A percentile compares a stretch with the other conserved stretches of the same genome.
These are phyloP conservation scores for Heracleum sosnowskyi DNA, from an alignment of 129 eudicot genomes.

Conservation along the genomic window DNA sequence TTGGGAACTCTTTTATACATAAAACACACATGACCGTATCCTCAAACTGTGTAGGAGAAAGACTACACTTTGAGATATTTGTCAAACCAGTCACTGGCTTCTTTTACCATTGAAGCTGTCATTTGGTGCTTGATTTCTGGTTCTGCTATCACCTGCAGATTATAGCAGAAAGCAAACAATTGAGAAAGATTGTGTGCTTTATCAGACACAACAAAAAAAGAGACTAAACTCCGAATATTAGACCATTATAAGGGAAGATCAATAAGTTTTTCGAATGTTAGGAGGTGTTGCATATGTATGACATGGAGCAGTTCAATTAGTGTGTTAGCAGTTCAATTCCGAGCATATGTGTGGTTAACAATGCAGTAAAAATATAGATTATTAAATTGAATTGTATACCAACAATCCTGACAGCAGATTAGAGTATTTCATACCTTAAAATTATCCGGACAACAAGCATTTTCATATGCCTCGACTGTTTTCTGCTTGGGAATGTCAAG, in stretches of 20 bases:
- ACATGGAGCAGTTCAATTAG: not conserved
- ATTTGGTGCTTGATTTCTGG: slow-evolving; percentile 66
- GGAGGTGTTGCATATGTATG: not conserved
- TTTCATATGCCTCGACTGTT: slow-evolving; percentile 37
- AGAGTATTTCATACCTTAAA: slow-evolving; percentile 47
- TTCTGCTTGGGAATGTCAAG: slow-evolving; percentile 49
- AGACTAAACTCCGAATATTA: not conserved
- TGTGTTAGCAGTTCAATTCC: not conserved
- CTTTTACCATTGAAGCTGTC: slow-evolving; percentile 73
- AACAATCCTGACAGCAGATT: not conserved
- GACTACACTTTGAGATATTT: slow-evolving; percentile 25
- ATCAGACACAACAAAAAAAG: too few species aligned
- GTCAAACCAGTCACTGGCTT: slow-evolving; percentile 91
- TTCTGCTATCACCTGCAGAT: slow-evolving; percentile 58
- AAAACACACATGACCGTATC: not conserved
- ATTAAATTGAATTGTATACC: not conserved
- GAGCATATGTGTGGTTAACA: not conserved
- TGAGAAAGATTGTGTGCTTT: too few species aligned
- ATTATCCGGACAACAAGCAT: slow-evolving; percentile 27
- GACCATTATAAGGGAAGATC: not conserved
- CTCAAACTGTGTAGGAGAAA: too few species aligned
- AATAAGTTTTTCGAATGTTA: not conserved
- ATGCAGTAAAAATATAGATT: not conserved
- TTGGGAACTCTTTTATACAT: too few species aligned
- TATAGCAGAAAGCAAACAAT: not conserved